Conservation (phyloP, 768 basidiomycete species). For the Leccinellum luteum region DNA sequence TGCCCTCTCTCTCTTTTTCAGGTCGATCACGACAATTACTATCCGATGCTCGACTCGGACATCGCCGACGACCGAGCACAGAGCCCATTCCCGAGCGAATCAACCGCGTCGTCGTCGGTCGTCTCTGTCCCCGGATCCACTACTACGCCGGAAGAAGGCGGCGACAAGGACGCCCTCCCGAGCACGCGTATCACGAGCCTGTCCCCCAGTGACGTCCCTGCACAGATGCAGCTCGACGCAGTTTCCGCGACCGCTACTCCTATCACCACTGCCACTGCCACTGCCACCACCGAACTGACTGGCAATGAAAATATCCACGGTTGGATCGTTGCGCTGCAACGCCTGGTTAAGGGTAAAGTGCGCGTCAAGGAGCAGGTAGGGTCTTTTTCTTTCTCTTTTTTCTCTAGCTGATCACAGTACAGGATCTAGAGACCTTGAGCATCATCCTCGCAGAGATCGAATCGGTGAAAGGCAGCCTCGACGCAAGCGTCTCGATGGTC, state of each 20-base stretch:
- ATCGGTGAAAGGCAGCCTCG: slow-evolving; percentile 17
- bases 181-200: slow-evolving; percentile 22
- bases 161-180: slow-evolving; percentile 1
- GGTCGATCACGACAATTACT: slow-evolving; percentile 11
- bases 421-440: slow-evolving; percentile 27
- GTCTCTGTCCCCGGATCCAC: neutral
- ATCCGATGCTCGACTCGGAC: slow-evolving; percentile 4
- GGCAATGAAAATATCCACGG: slow-evolving; percentile 6
- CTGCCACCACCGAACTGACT: neutral
- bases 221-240: neutral
- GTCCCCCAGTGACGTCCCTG: slow-evolving; percentile 8
- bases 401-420: neutral
- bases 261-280: too few relatives aligned
- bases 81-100: slow-evolving; percentile 2
- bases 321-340: slow-evolving; percentile 28
- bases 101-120: neutral
- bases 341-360: slow-evolving; percentile 30
- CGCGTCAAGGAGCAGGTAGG: slow-evolving; percentile 23
- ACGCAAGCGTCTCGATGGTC: slow-evolving; percentile 11
- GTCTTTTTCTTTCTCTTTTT: neutral
- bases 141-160: neutral
- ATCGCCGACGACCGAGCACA: neutral
- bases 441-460: slow-evolving; percentile 31
- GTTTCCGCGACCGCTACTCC: neutral
- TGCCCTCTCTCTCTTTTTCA: neutral